Percentiles rank a stretch among this genome's conserved stretches.
These are phyloP conservation scores for Akanthomyces dipterigenus DNA, from an alignment of 2,329 filamentous ascomycete genomes.

Conservation along the genomic window DNA sequence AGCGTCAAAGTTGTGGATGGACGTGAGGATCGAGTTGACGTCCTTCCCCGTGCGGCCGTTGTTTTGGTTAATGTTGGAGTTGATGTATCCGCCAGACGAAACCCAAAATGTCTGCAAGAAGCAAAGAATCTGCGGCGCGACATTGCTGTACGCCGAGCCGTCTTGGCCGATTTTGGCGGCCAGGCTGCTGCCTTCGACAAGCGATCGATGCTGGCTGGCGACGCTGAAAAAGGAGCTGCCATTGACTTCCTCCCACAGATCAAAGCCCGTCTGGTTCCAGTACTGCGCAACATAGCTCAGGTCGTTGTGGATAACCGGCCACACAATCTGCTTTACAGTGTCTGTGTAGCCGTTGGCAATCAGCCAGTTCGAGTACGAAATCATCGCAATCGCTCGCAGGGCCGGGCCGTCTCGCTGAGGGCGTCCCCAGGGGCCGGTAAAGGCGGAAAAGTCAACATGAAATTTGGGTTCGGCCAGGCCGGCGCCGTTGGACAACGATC, in stretches of 20 bases:
- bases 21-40: slow-evolving; percentile 60
- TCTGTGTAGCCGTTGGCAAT: slow-evolving; percentile 57
- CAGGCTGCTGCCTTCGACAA: slow-evolving; percentile 60
- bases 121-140: slow-evolving; percentile 66
- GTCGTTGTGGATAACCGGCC: slow-evolving; percentile 72
- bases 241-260: slow-evolving; percentile 77
- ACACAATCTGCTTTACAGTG: slow-evolving; percentile 50
- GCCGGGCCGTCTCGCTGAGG: slow-evolving; percentile 77
- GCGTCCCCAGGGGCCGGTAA: slow-evolving; percentile 65
- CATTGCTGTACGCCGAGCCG: slow-evolving; percentile 52
- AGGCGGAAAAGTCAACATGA: slow-evolving; percentile 55
- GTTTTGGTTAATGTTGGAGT: slow-evolving; percentile 62
- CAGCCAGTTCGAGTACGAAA: slow-evolving; percentile 66
- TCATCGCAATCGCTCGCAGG: slow-evolving; percentile 66
- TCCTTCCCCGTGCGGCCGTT: slow-evolving; percentile 62
- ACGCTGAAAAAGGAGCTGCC: slow-evolving; percentile 77
- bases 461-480: slow-evolving; percentile 70
- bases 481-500: slow-evolving; percentile 42
- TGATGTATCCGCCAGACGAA: slow-evolving; percentile 48
- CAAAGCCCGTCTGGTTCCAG: slow-evolving; percentile 61
- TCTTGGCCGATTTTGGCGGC: slow-evolving; percentile 56
- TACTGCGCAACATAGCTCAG: slow-evolving; percentile 68
- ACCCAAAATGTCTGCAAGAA: slow-evolving; percentile 72
- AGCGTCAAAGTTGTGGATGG: slow-evolving; percentile 65
- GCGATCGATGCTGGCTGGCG: slow-evolving; percentile 60